Conservation (phyloP, 140 eudicot species). For the Erigeron philadelphicus region DNA sequence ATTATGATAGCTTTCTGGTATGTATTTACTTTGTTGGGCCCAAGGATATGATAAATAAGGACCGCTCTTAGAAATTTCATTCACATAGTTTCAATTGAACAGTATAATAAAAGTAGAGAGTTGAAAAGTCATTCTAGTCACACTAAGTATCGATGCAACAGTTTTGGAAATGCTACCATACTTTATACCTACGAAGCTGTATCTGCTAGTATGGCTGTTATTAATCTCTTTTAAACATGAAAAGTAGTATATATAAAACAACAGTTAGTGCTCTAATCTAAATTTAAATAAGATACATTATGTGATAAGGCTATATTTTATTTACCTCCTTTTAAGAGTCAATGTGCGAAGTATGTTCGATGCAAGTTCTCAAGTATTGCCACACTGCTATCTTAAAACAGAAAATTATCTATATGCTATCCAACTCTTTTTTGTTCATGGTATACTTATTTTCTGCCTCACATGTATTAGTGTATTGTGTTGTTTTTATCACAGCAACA, state of each 20-base stretch:
- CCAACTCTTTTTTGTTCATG: background rate
- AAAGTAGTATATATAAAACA: background rate
- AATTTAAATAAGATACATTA: constrained; percentile 1
- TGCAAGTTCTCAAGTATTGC: constrained; percentile 9
- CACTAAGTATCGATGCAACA: constrained; percentile 5
- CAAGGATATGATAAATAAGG: background rate
- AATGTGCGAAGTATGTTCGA: constrained; percentile 1
- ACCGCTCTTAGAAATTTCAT: constrained; percentile 4
- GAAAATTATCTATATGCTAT: background rate
- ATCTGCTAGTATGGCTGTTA: background rate
- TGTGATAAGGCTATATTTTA: background rate
- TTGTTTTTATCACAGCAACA: constrained; percentile 53
- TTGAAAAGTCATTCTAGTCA: background rate
- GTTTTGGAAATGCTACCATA: constrained; percentile 6
- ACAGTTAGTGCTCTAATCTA: background rate
- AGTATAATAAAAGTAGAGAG: background rate
- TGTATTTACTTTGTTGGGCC: constrained; percentile 3
- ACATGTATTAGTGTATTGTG: background rate
- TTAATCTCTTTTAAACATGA: background rate
- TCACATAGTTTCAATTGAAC: background rate
- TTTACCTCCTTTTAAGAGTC: background rate
- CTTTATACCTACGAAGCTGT: background rate
- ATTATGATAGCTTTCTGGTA: background rate
- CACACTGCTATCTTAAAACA: constrained; percentile 5
- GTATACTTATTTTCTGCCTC: constrained; percentile 1